Evolutionary conservation across 352 stramenopile genomes (phyloP), one percentile per base, ranked within the genome.

Genomic region (Peronospora belbahrii): DNA sequence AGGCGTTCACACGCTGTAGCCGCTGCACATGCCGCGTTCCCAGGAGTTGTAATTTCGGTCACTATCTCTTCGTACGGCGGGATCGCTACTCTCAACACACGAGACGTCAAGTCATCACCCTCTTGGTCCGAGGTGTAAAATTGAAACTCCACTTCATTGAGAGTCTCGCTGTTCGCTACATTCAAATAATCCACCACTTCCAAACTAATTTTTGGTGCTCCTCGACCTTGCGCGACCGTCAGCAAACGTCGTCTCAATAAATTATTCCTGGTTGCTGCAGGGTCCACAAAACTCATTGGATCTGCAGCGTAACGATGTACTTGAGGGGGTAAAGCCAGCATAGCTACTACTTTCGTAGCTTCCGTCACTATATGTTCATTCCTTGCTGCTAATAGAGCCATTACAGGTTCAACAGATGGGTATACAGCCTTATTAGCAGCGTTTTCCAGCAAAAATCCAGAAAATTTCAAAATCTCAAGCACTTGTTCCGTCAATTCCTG

Each of bases 381-480:
- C 22, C 72, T 63, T 14, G 83, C 80, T 15, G 59, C 74, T 14
- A 94, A 37, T 6, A 85, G 67, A 38, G 61, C 60, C 22, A 65
- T 49, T 6, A 81, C 56, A 17, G 42, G 55, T 48, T 88, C 74
- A 10, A 68, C 42, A 3, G 75, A 85, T 46, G 67, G 63, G 49
- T 83, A 94, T 18, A 76, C 44, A 19, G 82, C 71, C 52, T 94
- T 94, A 55, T 88, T 86, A 4, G 67, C 64, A 1, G 83, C 64
- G 44, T 94, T 94, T 25, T 90, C 78, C 27, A 91, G 67, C 33
- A 94, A 45, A 30, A 87, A 73, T 10, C 74, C 75, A 3, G 63
- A 73, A 46, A 91, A 89, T 2, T 80, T 80, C 51, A 94, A 47
- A 15, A 81, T 59, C 46, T 92, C 71, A 48, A 71, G 77, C 38